Conservation (phyloP, 2,329 filamentous ascomycete species). For the Neocucurbitaria cava region DNA sequence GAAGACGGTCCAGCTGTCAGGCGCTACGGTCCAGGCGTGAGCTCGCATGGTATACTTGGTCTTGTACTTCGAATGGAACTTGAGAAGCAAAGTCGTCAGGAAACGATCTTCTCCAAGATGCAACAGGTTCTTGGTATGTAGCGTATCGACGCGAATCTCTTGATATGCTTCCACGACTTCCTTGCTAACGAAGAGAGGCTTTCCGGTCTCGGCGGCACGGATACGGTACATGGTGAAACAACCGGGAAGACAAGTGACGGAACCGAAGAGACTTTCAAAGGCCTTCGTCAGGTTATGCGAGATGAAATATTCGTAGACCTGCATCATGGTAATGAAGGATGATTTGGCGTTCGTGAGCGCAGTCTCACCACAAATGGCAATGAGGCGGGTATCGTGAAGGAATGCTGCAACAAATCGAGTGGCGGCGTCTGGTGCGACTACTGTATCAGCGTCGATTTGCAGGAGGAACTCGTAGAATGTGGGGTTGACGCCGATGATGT, state of each 20-base stretch:
- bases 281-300: conserved; percentile 97
- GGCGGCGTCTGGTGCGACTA: conserved; percentile 86
- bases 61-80: conserved; percentile 93
- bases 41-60: conserved; percentile 95
- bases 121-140: conserved; percentile 98
- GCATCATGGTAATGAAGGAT: conserved; percentile 97
- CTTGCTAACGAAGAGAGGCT: conserved; percentile 93
- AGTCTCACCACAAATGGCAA: conserved; percentile 94
- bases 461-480: conserved; percentile 98
- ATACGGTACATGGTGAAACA: conserved; percentile 99
- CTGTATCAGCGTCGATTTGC: conserved; percentile 96
- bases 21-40: conserved; percentile 96
- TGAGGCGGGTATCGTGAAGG: conserved; percentile 89
- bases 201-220: conserved; percentile 89
- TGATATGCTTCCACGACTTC: conserved; percentile 89
- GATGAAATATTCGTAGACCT: conserved; percentile 99
- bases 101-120: conserved; percentile 98
- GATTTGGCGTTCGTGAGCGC: conserved; percentile 90
- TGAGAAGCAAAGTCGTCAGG: conserved; percentile 90
- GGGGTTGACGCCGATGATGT: conserved; percentile 98
- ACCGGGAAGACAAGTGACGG: conserved; percentile 95
- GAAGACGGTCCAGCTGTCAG: conserved; percentile 93
- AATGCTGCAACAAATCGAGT: conserved; percentile 93
- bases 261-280: conserved; percentile 96
- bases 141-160: conserved; percentile 93